phyloP scores from a whole-genome alignment of 441 rosid genomes.

The Viola pubescens region DNA sequence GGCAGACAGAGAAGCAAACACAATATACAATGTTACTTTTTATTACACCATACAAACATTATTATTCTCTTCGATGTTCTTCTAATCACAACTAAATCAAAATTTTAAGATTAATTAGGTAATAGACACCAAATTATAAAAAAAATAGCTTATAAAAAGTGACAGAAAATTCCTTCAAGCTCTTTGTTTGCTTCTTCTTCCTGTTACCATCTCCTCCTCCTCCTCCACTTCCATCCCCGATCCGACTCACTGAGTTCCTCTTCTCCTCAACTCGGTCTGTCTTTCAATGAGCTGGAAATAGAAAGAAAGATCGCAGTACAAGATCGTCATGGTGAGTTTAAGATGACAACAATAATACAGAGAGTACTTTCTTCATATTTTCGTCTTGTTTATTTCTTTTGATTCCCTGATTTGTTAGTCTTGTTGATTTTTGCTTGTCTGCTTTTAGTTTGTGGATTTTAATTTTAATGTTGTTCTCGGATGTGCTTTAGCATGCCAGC shows the following conservation, averaged over 20 bases:
- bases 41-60: not conserved
- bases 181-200: slow-evolving; percentile 25
- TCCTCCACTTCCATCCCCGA: slow-evolving; percentile 28
- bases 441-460: too few species aligned
- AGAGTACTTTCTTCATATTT: too few species aligned
- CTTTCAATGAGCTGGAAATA: slow-evolving; percentile 37
- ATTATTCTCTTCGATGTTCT: not conserved
- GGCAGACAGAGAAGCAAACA: not conserved
- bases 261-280: slow-evolving; percentile 16
- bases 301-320: slow-evolving; percentile 34
- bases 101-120: not conserved
- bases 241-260: slow-evolving; percentile 33
- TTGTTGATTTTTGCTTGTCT: slow-evolving; percentile 12
- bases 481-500: not conserved
- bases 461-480: too few species aligned
- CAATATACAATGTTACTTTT: slow-evolving; percentile 10
- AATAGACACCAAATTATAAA: not conserved
- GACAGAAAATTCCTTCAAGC: not conserved
- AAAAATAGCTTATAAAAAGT: not conserved
- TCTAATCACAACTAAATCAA: not conserved
- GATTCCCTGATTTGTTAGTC: slow-evolving; percentile 13
- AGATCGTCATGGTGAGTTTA: slow-evolving; percentile 39
- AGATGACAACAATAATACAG: slow-evolving; percentile 1
- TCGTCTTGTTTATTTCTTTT: not conserved
- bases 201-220: slow-evolving; percentile 18